These are phyloP conservation scores for Coemansia sp. DNA, from an alignment of 192 early-diverging fungal genomes.

Conservation along the genomic window DNA sequence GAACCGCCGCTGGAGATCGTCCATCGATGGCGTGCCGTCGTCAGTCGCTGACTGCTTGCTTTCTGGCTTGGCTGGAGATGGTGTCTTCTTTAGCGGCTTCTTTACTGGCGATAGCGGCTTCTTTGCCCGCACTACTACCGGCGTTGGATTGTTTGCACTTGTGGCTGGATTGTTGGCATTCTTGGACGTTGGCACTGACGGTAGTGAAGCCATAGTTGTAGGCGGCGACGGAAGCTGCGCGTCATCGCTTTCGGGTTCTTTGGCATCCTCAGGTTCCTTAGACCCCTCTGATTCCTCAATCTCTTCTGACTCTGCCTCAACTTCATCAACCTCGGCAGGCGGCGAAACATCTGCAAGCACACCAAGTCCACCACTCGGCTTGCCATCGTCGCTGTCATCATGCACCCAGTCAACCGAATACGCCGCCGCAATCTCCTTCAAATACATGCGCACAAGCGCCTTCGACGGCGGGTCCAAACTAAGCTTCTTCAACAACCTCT, in stretches of 20 bases:
- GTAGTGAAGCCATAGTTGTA: slow-evolving; percentile 1
- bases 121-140: background rate
- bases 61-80: slow-evolving; percentile 2
- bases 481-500: slow-evolving; percentile 76
- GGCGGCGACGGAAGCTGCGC: slow-evolving; percentile 4
- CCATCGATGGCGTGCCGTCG: slow-evolving; percentile 65
- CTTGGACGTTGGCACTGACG: background rate
- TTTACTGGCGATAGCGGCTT: slow-evolving; percentile 7
- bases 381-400: slow-evolving; percentile 43
- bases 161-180: background rate
- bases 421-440: slow-evolving; percentile 84
- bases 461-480: slow-evolving; percentile 74
- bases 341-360: slow-evolving; percentile 8
- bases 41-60: slow-evolving; percentile 18
- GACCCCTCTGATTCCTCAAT: background rate
- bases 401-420: slow-evolving; percentile 75
- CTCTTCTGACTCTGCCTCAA: background rate
- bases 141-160: background rate
- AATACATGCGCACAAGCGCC: slow-evolving; percentile 78
- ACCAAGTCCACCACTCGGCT: slow-evolving; percentile 16
- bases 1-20: slow-evolving; percentile 73
- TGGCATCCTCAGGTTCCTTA: background rate
- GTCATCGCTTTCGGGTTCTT: background rate
- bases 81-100: background rate
- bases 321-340: background rate